Percentiles rank a stretch among this genome's conserved stretches.
Conservation (phyloP, 768 basidiomycete species). For the Boletus sp. region DNA sequence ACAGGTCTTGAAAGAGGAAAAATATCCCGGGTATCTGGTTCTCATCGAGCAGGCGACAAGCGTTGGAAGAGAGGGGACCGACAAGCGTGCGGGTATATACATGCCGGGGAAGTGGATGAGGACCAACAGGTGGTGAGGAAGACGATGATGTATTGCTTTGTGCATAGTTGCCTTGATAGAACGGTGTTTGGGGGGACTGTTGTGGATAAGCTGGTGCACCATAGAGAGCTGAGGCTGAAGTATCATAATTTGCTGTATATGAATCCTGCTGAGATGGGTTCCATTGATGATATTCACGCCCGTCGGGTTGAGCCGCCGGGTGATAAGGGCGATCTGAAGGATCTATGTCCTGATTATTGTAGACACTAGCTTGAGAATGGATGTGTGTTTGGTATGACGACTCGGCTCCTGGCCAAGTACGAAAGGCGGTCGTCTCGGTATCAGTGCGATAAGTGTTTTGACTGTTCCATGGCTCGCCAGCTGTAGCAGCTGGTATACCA, state of each 20-base stretch:
- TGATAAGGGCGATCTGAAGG: conserved; percentile 36
- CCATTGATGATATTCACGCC: conserved; percentile 36
- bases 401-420: conserved; percentile 47
- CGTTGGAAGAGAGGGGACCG: conserved; percentile 85
- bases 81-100: conserved; percentile 86
- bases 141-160: conserved; percentile 25
- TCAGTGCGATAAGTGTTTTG: conserved; percentile 30
- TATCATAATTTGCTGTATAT: conserved; percentile 27
- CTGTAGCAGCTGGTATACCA: conserved; percentile 16
- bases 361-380: conserved; percentile 24
- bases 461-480: conserved; percentile 23
- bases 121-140: conserved; percentile 30
- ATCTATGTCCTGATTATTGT: conserved; percentile 36
- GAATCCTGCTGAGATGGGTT: conserved; percentile 26
- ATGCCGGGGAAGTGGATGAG: conserved; percentile 56
- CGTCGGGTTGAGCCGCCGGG: conserved; percentile 38
- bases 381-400: conserved; percentile 35
- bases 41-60: conserved; percentile 80
- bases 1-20: conserved; percentile 94
- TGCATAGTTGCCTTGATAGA: conserved; percentile 28
- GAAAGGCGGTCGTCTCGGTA: conserved; percentile 40
- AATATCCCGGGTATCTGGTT: conserved; percentile 86
- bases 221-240: conserved; percentile 18
- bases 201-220: conserved; percentile 27
- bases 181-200: conserved; percentile 29